Conservation (phyloP, 2,329 filamentous ascomycete genomes). For the Bipolaris sorokiniana region DNA sequence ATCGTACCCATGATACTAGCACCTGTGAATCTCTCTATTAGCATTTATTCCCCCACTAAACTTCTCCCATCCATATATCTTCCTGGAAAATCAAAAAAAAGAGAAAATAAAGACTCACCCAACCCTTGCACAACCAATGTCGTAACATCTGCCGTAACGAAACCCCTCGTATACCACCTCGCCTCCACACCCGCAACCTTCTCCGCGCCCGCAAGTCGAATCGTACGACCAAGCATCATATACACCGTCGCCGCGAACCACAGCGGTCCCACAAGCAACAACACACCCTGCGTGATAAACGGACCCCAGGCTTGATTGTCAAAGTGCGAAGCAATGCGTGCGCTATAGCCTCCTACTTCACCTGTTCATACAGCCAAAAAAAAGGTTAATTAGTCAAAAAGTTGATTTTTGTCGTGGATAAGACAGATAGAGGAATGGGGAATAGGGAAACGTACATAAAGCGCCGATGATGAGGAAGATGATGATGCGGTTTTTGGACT, state of each 20-base stretch:
- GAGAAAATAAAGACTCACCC: slow-evolving; percentile 21
- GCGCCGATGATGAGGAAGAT: slow-evolving; percentile 39
- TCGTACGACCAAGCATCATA: slow-evolving; percentile 54
- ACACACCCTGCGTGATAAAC: slow-evolving; percentile 52
- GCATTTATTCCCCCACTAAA: background rate
- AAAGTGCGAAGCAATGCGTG: slow-evolving; percentile 48
- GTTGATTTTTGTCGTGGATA: too few species aligned
- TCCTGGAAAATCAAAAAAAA: too few species aligned
- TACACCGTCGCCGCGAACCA: slow-evolving; percentile 57
- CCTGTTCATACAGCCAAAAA: slow-evolving; percentile 28
- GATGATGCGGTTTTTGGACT: slow-evolving; percentile 25
- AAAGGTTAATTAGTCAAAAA: background rate
- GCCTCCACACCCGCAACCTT: slow-evolving; percentile 35
- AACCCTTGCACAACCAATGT: slow-evolving; percentile 41
- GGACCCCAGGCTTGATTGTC: slow-evolving; percentile 46
- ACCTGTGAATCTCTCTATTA: slow-evolving; percentile 17
- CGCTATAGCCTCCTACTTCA: slow-evolving; percentile 52
- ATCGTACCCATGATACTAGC: slow-evolving; percentile 44
- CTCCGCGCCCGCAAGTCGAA: slow-evolving; percentile 37
- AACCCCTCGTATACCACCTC: slow-evolving; percentile 39
- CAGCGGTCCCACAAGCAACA: slow-evolving; percentile 54
- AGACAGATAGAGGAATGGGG: too few species aligned
- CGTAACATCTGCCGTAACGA: slow-evolving; percentile 37
- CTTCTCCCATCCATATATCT: background rate
- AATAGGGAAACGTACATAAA: slow-evolving; percentile 29